Evolutionary conservation across 140 eudicot species (phyloP).

Genomic region (Ambrosia hybrid): DNA sequence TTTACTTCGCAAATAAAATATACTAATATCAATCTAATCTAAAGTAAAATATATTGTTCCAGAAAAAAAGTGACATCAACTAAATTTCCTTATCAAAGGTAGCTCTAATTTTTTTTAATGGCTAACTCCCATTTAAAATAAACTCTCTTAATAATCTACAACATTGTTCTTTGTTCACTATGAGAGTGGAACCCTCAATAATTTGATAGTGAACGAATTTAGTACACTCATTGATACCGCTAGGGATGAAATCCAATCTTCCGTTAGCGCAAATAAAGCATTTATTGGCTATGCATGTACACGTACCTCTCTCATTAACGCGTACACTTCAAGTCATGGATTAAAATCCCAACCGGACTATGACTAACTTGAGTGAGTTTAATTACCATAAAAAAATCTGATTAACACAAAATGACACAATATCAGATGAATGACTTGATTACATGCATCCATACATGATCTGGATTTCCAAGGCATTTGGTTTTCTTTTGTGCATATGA

Average conservation of each 20-base stretch:
- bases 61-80: neutral
- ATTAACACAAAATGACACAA: conserved; percentile 6
- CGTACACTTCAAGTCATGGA: neutral
- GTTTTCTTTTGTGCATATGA: conserved; percentile 25
- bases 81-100: neutral
- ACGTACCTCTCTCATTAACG: no score
- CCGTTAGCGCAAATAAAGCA: no score
- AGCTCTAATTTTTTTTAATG: no score
- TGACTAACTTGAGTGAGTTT: no score
- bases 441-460: conserved; percentile 16
- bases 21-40: neutral
- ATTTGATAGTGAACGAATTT: no score
- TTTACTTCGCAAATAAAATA: neutral
- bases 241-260: neutral
- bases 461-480: neutral
- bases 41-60: neutral
- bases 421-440: neutral
- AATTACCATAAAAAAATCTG: neutral
- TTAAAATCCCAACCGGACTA: neutral
- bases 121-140: no score
- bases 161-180: no score
- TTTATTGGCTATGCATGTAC: no score
- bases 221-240: no score
- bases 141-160: no score
- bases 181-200: no score